Percentiles rank a stretch among this genome's conserved stretches.
phyloP scores from a whole-genome alignment of 345 rosid species.

The Anastatica hierochuntica region DNA sequence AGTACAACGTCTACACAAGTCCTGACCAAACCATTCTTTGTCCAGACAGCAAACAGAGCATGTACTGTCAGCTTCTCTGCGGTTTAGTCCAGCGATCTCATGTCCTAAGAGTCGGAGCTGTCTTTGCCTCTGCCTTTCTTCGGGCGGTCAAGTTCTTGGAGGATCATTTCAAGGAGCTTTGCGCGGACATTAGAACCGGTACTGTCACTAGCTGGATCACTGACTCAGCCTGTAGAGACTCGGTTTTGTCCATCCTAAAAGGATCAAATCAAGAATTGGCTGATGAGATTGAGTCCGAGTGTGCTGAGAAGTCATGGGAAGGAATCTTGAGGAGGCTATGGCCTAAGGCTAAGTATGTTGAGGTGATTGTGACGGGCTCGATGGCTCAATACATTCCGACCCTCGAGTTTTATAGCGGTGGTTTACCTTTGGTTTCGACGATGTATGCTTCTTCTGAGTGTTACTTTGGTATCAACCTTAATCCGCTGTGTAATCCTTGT shows the following conservation, averaged over 20 bases:
- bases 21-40: conserved; percentile 87
- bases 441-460: conserved; percentile 98
- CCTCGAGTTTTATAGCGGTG: conserved; percentile 77
- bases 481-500: conserved; percentile 59
- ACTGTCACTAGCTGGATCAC: conserved; percentile 69
- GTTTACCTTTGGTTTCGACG: conserved; percentile 72
- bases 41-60: conserved; percentile 88
- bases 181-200: conserved; percentile 60
- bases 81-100: conserved; percentile 66
- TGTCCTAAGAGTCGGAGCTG: conserved; percentile 78
- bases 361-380: conserved; percentile 84
- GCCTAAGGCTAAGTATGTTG: conserved; percentile 84
- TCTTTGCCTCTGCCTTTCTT: conserved; percentile 85
- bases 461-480: conserved; percentile 76
- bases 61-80: conserved; percentile 87
- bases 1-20: conserved; percentile 72
- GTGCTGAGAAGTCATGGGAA: conserved; percentile 59
- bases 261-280: conserved; percentile 45
- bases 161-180: conserved; percentile 61
- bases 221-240: conserved; percentile 47
- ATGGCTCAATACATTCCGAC: conserved; percentile 93
- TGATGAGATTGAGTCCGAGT: conserved; percentile 39
- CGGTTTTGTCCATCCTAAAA: conserved; percentile 36
- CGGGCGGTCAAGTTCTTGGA: conserved; percentile 84
- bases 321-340: conserved; percentile 74